A percentile compares a stretch with the other conserved stretches of the same genome.
Conservation (phyloP, 306 rosid genomes). For the Gleditsia sinensis region DNA sequence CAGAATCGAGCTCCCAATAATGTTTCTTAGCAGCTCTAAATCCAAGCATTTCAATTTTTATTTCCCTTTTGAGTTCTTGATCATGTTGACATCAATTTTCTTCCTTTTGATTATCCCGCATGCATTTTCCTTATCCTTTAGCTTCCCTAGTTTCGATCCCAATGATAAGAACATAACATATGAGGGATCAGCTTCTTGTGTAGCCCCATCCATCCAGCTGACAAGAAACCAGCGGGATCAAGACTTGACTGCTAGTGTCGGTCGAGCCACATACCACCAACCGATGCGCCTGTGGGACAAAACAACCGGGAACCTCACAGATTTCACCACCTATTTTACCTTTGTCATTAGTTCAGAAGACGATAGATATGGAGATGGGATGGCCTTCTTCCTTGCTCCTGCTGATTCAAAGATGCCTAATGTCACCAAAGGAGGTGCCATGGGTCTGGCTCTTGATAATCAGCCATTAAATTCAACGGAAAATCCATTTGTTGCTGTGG, state of each 20-base stretch:
- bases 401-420: background rate
- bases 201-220: slow-evolving; percentile 19
- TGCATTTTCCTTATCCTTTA: slow-evolving; percentile 30
- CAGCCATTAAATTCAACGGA: background rate
- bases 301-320: slow-evolving; percentile 32
- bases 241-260: background rate
- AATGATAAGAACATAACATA: background rate
- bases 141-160: slow-evolving; percentile 26
- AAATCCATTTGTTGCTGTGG: slow-evolving; percentile 49
- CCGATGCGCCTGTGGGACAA: slow-evolving; percentile 47
- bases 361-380: slow-evolving; percentile 33
- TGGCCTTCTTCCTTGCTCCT: slow-evolving; percentile 52
- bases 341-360: slow-evolving; percentile 36
- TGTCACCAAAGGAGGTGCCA: slow-evolving; percentile 16
- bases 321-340: slow-evolving; percentile 49
- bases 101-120: slow-evolving; percentile 27
- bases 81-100: background rate
- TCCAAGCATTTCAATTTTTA: background rate
- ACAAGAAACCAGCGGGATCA: background rate
- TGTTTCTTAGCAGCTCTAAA: background rate
- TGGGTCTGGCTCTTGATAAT: slow-evolving; percentile 36
- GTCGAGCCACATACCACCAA: slow-evolving; percentile 39
- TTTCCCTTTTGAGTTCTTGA: background rate
- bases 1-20: too few relatives aligned
- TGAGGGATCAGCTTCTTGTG: background rate